Base-by-base conservation (phyloP, 2,329 filamentous ascomycete genomes). In the Trichoderma aggressivum region DNA sequence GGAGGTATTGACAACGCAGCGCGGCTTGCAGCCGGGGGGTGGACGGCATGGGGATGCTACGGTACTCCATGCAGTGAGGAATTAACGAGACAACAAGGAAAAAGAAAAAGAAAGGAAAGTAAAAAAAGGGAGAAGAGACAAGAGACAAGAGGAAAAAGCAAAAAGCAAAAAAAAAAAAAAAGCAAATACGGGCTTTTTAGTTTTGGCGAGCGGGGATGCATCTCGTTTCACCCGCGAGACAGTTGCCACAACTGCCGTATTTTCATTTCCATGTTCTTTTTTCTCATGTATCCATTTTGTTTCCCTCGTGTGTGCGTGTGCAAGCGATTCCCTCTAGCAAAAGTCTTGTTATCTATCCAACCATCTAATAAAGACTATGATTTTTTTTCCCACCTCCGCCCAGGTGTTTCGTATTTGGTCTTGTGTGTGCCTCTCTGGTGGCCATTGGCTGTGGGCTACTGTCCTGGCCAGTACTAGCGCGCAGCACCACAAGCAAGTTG, bases 401-500 rank as follows among this genome's bases (percentile, higher is more conserved):
- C 47, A 43, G 3, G 58, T 39, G 67, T 70, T 70, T 70, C 43
- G 58, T 70, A 70, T 70, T 70, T 62, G 43, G 30, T 56, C 21
- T 56, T 55, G n/a, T 70, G 43, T 70, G 67, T 30, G 62, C 39
- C 43, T 65, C 62, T 58, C 62, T 39, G 24, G 63, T 32, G 56
- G 58, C 58, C n/a, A 50, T 43, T 26, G 50, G 63, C 24, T 36
- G 30, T 55, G 59, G 32, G 43, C 32, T 62, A 47, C 28, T 60
- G 26, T 56, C 58, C 67, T 26, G 58, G 59, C 43, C 43, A 43
- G 67, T 43, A 56, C 58, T 70, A 62, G 58, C 58, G 67, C 39
- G 21, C 43, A 36, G 21, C 21, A 62, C 67, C 36, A 47, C 43
- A 47, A 70, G 28, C 16, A 59, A 28, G 26, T 50, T 18, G 65